Conservation (phyloP, 2,329 filamentous ascomycete species). For the Phialocephala sp. region DNA sequence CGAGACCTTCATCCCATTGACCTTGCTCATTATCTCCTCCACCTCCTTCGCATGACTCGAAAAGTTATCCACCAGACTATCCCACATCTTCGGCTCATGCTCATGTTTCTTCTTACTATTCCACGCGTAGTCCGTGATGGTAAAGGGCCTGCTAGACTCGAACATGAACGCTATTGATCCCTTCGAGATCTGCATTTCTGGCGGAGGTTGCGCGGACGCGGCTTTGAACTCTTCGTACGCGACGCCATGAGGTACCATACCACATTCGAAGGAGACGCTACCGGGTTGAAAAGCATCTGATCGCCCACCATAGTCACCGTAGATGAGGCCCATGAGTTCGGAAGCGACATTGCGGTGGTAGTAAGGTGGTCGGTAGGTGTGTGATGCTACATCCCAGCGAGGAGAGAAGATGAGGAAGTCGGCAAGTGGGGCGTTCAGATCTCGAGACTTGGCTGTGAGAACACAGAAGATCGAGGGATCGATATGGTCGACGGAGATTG, state of each 20-base stretch:
- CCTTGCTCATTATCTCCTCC: conserved; percentile 47
- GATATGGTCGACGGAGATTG: conserved; percentile 66
- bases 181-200: conserved; percentile 52
- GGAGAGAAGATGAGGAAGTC: conserved; percentile 75
- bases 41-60: conserved; percentile 52
- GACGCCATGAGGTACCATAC: conserved; percentile 55
- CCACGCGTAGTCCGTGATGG: conserved; percentile 61
- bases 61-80: conserved; percentile 59
- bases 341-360: conserved; percentile 61
- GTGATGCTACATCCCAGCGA: conserved; percentile 66
- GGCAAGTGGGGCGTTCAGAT: conserved; percentile 60
- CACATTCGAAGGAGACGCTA: conserved; percentile 49
- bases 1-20: conserved; percentile 24
- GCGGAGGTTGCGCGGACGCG: conserved; percentile 54
- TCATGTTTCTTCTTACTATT: conserved; percentile 48
- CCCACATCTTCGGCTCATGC: conserved; percentile 59
- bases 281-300: conserved; percentile 64
- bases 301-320: conserved; percentile 63
- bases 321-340: conserved; percentile 53
- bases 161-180: conserved; percentile 58
- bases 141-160: conserved; percentile 58
- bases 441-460: conserved; percentile 62
- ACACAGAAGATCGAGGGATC: conserved; percentile 73
- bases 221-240: conserved; percentile 52
- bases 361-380: conserved; percentile 64